Evolutionary conservation across 352 stramenopile species (phyloP).

Genomic region (Poterioochromonas sp.): DNA sequence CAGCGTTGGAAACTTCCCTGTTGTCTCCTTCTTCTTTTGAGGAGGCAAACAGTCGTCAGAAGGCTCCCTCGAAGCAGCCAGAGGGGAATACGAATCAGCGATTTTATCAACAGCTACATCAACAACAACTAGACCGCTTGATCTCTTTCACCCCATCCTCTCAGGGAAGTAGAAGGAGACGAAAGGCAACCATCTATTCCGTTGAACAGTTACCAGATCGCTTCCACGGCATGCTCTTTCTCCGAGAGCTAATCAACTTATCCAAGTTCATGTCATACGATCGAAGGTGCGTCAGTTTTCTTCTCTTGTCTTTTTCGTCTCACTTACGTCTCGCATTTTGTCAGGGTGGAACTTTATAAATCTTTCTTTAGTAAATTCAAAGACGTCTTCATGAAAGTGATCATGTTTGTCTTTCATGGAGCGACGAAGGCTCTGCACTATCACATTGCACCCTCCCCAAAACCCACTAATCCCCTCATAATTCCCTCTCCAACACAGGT

Average conservation of each 20-base stretch:
- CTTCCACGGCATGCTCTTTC: not conserved
- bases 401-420: not conserved
- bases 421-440: too few relatives aligned
- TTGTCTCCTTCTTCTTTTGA: not conserved
- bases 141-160: too few relatives aligned
- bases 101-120: not conserved
- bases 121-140: too few relatives aligned
- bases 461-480: too few relatives aligned
- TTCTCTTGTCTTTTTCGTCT: too few relatives aligned
- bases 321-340: too few relatives aligned
- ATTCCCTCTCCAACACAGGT: too few relatives aligned
- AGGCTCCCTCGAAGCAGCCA: not conserved
- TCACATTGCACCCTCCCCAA: too few relatives aligned
- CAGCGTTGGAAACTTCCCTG: not conserved
- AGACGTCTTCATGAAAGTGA: not conserved
- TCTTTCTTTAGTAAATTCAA: not conserved
- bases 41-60: not conserved
- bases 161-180: too few relatives aligned
- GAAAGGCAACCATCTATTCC: too few relatives aligned
- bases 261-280: not conserved
- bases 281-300: not conserved
- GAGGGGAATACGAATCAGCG: not conserved
- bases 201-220: too few relatives aligned
- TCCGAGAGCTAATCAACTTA: not conserved
- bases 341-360: not conserved